These are phyloP conservation scores for Cunninghamia lanceolata DNA, from an alignment of 75 land plant species.

Conservation along the genomic window DNA sequence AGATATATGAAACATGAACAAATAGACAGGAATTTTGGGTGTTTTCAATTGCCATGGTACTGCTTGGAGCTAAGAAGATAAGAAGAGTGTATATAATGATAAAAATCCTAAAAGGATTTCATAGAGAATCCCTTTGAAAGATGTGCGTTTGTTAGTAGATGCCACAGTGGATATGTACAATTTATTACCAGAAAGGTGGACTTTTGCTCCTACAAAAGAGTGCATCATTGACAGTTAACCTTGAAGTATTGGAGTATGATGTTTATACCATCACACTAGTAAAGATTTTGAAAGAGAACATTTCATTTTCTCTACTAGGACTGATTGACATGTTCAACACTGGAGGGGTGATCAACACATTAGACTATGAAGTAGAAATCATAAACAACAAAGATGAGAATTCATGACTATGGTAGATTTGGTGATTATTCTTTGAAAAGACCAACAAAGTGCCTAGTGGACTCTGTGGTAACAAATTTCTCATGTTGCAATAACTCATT, in stretches of 20 bases:
- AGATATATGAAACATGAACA: no score
- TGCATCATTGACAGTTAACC: conserved; percentile 55
- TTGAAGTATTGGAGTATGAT: conserved; percentile 71
- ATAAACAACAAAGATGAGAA: conserved; percentile 28
- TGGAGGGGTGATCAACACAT: conserved; percentile 70
- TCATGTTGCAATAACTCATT: conserved; percentile 23
- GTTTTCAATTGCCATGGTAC: no score
- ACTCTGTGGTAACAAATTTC: conserved; percentile 27
- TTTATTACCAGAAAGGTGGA: conserved; percentile 38
- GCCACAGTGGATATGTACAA: conserved; percentile 25
- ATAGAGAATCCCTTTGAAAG: conserved; percentile 40
- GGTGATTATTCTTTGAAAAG: conserved; percentile 61
- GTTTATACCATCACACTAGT: conserved; percentile 71
- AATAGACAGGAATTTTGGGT: no score
- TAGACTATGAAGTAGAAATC: conserved; percentile 30
- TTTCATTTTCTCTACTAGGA: conserved; percentile 74
- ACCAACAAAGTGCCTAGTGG: conserved; percentile 50
- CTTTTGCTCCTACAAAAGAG: conserved; percentile 41
- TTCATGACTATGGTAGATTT: conserved; percentile 67
- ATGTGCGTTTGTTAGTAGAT: conserved; percentile 54
- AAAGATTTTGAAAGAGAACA: conserved; percentile 53
- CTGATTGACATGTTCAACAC: conserved; percentile 82
- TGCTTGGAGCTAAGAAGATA: no score
- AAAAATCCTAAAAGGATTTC: conserved; percentile 43
- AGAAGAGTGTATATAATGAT: conserved; percentile 37